Percentiles rank a stretch among this genome's conserved stretches.
These are phyloP conservation scores for Moelleriella libera DNA, from an alignment of 2,329 filamentous ascomycete genomes.

Conservation along the genomic window DNA sequence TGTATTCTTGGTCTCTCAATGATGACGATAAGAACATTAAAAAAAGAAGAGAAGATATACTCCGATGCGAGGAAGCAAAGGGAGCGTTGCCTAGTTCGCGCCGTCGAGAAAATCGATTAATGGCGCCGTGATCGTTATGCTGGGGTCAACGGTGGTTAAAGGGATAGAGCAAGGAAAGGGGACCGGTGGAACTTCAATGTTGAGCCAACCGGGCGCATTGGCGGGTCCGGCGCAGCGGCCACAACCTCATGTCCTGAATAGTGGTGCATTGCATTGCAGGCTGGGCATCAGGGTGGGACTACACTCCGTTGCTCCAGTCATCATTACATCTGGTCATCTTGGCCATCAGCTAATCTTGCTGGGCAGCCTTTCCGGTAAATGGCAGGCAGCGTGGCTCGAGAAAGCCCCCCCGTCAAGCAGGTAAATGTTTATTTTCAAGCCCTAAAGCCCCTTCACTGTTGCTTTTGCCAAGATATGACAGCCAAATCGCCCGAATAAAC, in stretches of 20 bases:
- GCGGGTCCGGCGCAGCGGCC: not conserved
- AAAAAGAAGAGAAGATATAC: not conserved
- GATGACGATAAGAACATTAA: too few relatives aligned
- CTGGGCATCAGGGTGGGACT: not conserved
- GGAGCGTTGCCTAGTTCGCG: not conserved
- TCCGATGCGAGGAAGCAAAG: not conserved
- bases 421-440: too few relatives aligned
- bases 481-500: too few relatives aligned
- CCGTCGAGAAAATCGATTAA: not conserved
- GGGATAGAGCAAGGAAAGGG: not conserved
- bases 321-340: too few relatives aligned
- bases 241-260: not conserved
- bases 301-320: too few relatives aligned
- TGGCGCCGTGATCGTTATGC: not conserved
- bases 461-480: too few relatives aligned
- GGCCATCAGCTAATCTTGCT: too few relatives aligned
- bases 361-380: too few relatives aligned
- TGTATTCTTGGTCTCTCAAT: too few relatives aligned
- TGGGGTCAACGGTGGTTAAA: not conserved
- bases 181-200: not conserved
- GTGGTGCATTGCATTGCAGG: not conserved
- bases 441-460: too few relatives aligned
- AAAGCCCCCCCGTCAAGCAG: too few relatives aligned
- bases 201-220: not conserved
- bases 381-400: too few relatives aligned